These are phyloP conservation scores for Austroboletus eburneus DNA, from an alignment of 768 basidiomycete genomes.

Conservation along the genomic window DNA sequence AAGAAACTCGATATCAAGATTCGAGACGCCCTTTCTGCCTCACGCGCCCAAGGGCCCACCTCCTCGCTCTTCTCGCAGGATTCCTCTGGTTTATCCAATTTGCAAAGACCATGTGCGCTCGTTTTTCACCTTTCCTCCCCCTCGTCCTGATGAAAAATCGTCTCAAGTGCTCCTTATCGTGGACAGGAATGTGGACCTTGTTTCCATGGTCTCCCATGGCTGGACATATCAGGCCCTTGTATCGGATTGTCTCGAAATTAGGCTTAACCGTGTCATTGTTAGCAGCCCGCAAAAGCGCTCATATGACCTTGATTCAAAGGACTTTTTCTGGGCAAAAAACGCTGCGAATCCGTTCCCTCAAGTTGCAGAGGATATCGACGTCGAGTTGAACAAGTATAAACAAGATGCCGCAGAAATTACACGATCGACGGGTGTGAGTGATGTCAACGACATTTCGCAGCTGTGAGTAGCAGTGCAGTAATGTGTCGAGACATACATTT, in stretches of 20 bases:
- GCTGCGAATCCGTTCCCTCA: slow-evolving; percentile 96
- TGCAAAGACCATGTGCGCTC: slow-evolving; percentile 80
- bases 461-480: slow-evolving; percentile 53
- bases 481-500: slow-evolving; percentile 3
- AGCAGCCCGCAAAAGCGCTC: slow-evolving; percentile 69
- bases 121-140: background rate
- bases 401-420: slow-evolving; percentile 97
- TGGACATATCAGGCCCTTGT: slow-evolving; percentile 99
- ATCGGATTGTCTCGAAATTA: slow-evolving; percentile 96
- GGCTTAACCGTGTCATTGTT: slow-evolving; percentile 90
- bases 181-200: slow-evolving; percentile 92
- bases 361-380: slow-evolving; percentile 95
- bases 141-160: slow-evolving; percentile 8
- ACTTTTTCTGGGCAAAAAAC: slow-evolving; percentile 99
- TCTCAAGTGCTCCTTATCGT: slow-evolving; percentile 81
- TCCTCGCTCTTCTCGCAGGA: slow-evolving; percentile 75
- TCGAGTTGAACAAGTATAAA: slow-evolving; percentile 88
- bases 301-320: slow-evolving; percentile 96
- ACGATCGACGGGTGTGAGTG: slow-evolving; percentile 90
- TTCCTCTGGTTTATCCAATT: slow-evolving; percentile 73
- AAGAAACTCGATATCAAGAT: slow-evolving; percentile 92
- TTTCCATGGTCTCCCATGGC: slow-evolving; percentile 90
- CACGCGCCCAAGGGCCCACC: slow-evolving; percentile 52
- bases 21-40: slow-evolving; percentile 73
- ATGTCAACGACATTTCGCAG: slow-evolving; percentile 92